phyloP scores from a whole-genome alignment of 2,329 filamentous ascomycete genomes.

The Aspergillus fructus region DNA sequence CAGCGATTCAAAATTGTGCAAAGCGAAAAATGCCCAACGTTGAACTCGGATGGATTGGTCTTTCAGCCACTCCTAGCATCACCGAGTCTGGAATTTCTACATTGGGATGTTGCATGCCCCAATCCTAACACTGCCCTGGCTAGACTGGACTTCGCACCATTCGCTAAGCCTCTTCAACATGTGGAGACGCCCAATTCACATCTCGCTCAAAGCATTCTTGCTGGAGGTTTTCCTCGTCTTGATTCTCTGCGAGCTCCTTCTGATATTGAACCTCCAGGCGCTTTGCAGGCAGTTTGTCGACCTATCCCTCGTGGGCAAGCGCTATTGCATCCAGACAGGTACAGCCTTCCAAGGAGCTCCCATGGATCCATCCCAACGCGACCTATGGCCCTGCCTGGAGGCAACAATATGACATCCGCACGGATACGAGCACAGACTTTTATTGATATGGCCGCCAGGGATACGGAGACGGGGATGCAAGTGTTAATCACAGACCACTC shows the following conservation, averaged over 20 bases:
- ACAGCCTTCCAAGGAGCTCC: constrained; percentile 43
- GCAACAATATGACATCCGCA: constrained; percentile 45
- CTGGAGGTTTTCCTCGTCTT: constrained; percentile 43
- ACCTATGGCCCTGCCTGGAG: constrained; percentile 41
- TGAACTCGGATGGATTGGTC: constrained; percentile 43
- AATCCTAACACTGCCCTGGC: constrained; percentile 37
- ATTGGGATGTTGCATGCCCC: constrained; percentile 55
- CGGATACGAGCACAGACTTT: constrained; percentile 47
- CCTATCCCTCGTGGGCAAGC: constrained; percentile 40
- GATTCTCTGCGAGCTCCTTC: constrained; percentile 43
- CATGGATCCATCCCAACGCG: constrained; percentile 42
- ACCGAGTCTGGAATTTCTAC: constrained; percentile 50
- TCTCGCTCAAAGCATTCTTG: constrained; percentile 45
- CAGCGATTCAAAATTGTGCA: constrained; percentile 55
- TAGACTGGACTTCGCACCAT: constrained; percentile 38
- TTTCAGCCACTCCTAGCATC: constrained; percentile 52
- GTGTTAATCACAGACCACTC: constrained; percentile 45
- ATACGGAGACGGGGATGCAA: constrained; percentile 40
- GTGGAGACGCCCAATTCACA: constrained; percentile 42
- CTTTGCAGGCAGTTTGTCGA: constrained; percentile 44
- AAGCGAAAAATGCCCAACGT: constrained; percentile 45
- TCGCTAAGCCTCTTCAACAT: constrained; percentile 33
- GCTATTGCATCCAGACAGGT: constrained; percentile 40
- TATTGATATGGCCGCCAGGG: constrained; percentile 44
- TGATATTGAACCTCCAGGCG: constrained; percentile 45